phyloP scores from a whole-genome alignment of 192 early-diverging fungal genomes.

The Coemansia sp. region DNA sequence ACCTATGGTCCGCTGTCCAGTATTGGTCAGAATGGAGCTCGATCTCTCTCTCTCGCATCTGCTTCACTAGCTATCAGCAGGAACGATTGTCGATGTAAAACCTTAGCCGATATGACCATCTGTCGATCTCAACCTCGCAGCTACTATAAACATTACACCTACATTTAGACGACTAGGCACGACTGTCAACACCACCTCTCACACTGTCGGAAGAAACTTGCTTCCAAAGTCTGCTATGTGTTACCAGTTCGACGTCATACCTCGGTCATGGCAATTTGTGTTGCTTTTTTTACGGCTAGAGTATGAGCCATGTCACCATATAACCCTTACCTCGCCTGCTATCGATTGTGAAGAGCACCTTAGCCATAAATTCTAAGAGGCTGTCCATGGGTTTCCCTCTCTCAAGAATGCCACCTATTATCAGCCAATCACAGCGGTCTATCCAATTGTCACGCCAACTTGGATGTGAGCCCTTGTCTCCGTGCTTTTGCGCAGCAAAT shows the following conservation, averaged over 20 bases:
- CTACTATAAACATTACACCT: neutral
- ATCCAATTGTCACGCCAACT: neutral
- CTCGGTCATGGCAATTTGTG: neutral
- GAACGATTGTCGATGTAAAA: neutral
- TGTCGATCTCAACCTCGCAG: neutral
- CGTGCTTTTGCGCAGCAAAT: neutral
- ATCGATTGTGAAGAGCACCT: neutral
- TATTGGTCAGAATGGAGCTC: neutral
- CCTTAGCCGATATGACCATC: neutral
- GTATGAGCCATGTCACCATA: neutral
- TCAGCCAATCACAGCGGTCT: neutral
- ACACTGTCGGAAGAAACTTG: neutral
- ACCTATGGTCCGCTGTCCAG: neutral
- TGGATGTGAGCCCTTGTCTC: neutral
- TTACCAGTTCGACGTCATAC: neutral
- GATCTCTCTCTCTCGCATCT: neutral
- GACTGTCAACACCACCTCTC: neutral
- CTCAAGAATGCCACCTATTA: neutral
- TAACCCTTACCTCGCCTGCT: neutral
- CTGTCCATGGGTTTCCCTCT: too few relatives aligned
- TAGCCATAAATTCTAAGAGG: too few relatives aligned
- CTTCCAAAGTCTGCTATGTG: neutral
- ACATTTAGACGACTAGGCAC: neutral
- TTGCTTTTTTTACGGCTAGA: neutral
- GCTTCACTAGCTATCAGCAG: neutral